phyloP scores from a whole-genome alignment of 345 rosid species.

The Sisymbrium altissimum region DNA sequence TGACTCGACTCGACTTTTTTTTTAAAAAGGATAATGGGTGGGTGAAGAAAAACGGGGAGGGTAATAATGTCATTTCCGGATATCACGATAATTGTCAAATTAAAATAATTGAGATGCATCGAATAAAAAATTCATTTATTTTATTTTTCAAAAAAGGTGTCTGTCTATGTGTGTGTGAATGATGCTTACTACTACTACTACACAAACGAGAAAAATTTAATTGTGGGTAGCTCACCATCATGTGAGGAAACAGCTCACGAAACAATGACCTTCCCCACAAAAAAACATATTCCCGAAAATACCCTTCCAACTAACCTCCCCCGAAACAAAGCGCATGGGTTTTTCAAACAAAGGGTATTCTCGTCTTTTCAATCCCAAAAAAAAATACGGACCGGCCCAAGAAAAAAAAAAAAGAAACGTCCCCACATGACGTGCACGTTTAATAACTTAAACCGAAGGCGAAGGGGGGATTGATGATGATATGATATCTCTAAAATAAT shows the following conservation, averaged over 20 bases:
- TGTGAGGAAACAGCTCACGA: slow-evolving; percentile 52
- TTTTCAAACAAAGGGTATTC: slow-evolving; percentile 24
- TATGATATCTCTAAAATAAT: neutral
- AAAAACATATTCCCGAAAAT: slow-evolving; percentile 2
- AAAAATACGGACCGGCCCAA: neutral
- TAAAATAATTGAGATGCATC: slow-evolving; percentile 2
- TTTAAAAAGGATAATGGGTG: neutral
- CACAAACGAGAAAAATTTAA: no score
- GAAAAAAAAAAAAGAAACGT: neutral
- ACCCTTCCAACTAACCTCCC: slow-evolving; percentile 27
- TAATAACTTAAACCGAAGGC: neutral
- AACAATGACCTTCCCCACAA: slow-evolving; percentile 24
- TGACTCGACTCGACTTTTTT: neutral
- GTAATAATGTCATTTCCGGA: slow-evolving; percentile 9
- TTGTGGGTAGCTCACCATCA: slow-evolving; percentile 35
- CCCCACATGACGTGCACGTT: slow-evolving; percentile 33
- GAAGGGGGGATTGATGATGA: neutral
- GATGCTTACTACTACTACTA: no score
- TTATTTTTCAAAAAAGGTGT: no score
- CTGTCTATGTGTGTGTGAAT: no score
- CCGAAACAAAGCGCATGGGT: neutral
- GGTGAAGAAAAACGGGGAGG: neutral
- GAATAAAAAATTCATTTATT: slow-evolving; percentile 5
- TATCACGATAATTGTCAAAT: neutral
- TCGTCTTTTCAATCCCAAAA: slow-evolving; percentile 24